Percentiles rank a stretch among this genome's conserved stretches.
Evolutionary conservation across 805 yeast species (phyloP).

Genomic region (Candida xiaguanensis): DNA sequence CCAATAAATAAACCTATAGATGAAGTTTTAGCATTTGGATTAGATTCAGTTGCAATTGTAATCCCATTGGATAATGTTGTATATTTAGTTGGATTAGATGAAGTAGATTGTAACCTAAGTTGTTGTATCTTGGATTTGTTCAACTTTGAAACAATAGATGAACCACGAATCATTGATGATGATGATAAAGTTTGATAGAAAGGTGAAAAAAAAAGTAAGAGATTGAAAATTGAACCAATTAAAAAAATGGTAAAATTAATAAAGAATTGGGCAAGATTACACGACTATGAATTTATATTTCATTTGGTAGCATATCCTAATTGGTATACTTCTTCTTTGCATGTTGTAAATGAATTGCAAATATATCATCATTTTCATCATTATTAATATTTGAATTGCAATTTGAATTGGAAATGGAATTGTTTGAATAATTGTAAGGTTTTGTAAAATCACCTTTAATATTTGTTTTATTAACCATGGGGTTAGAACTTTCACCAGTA

Average conservation of each 20-base stretch:
- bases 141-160: constrained; percentile 17
- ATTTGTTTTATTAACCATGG: constrained; percentile 19
- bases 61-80: constrained; percentile 74
- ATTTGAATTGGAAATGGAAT: no score
- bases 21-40: constrained; percentile 52
- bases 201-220: background rate
- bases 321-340: constrained; percentile 15
- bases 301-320: background rate
- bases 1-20: constrained; percentile 69
- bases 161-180: constrained; percentile 44
- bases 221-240: constrained; percentile 7
- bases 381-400: constrained; percentile 10
- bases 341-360: constrained; percentile 18
- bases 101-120: constrained; percentile 6
- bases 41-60: constrained; percentile 65
- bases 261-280: background rate
- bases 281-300: background rate
- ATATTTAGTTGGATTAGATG: constrained; percentile 42
- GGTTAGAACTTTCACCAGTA: constrained; percentile 24
- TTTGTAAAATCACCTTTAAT: constrained; percentile 27
- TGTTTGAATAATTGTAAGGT: no score
- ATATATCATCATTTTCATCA: constrained; percentile 15
- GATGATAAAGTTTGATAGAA: background rate
- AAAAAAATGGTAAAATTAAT: constrained; percentile 4
- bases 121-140: background rate